Conservation (phyloP, 345 rosid genomes). For the Brassica carinata region DNA sequence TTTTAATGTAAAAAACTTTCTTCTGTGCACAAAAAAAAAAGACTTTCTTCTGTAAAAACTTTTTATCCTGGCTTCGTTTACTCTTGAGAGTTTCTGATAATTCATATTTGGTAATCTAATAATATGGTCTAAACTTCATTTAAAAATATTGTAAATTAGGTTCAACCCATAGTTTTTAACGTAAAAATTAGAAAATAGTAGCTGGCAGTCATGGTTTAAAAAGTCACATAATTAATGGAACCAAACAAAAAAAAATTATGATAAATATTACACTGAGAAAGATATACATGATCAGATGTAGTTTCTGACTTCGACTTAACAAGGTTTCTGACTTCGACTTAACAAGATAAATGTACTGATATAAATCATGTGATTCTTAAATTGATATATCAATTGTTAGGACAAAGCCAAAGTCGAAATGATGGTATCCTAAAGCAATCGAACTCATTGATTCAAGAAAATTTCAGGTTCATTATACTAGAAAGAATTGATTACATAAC, state of each 20-base stretch:
- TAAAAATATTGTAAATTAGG: background rate
- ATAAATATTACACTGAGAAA: background rate
- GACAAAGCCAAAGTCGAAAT: constrained; percentile 14
- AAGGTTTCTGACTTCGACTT: background rate
- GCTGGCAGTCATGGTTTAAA: background rate
- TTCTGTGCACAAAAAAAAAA: background rate
- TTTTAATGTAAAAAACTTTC: background rate
- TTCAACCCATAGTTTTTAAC: background rate
- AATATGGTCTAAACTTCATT: background rate
- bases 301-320: background rate
- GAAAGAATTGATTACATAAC: constrained; percentile 1
- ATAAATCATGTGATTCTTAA: background rate
- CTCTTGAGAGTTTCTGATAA: background rate
- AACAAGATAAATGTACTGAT: background rate
- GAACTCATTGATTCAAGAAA: constrained; percentile 29
- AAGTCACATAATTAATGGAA: background rate
- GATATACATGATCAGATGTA: background rate
- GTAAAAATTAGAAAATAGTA: background rate
- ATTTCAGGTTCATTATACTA: constrained; percentile 15
- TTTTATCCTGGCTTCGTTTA: background rate
- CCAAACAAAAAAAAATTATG: background rate
- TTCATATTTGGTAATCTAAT: background rate
- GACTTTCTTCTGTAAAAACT: background rate
- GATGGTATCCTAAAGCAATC: constrained; percentile 28
- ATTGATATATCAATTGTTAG: constrained; percentile 15